These are phyloP conservation scores for Starmerella cellae DNA, from an alignment of 805 yeast genomes.

Conservation along the genomic window DNA sequence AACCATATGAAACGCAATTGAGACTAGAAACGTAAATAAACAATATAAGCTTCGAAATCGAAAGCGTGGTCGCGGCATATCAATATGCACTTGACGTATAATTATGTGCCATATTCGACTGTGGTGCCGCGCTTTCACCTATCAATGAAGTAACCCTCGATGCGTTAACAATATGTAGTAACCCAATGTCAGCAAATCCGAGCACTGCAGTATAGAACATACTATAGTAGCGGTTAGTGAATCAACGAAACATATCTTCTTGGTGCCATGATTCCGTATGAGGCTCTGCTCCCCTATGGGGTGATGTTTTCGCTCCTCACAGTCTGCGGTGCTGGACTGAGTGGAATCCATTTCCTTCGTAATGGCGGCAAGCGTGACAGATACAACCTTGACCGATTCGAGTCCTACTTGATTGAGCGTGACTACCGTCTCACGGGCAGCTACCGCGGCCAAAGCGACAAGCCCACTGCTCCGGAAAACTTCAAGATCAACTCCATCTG, in stretches of 20 bases:
- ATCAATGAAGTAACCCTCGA: no score
- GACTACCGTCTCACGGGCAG: constrained; percentile 67
- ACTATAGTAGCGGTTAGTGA: not conserved
- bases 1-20: no score
- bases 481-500: constrained; percentile 58
- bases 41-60: no score
- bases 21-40: no score
- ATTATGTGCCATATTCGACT: no score
- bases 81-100: no score
- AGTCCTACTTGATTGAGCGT: constrained; percentile 45
- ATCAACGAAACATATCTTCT: not conserved
- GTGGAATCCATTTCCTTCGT: constrained; percentile 32
- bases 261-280: constrained; percentile 47
- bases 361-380: constrained; percentile 44
- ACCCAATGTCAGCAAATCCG: not conserved
- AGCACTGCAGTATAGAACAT: not conserved
- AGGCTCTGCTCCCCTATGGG: constrained; percentile 51
- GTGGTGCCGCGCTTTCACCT: no score
- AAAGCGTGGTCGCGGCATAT: no score
- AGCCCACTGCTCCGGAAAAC: constrained; percentile 57
- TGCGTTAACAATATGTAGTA: not conserved
- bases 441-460: constrained; percentile 52
- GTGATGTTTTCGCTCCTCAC: constrained; percentile 40
- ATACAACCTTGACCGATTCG: constrained; percentile 42
- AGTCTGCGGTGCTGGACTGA: constrained; percentile 42